These are phyloP conservation scores for Cucurbitaria berberidis DNA, from an alignment of 2,329 filamentous ascomycete genomes.

Conservation along the genomic window DNA sequence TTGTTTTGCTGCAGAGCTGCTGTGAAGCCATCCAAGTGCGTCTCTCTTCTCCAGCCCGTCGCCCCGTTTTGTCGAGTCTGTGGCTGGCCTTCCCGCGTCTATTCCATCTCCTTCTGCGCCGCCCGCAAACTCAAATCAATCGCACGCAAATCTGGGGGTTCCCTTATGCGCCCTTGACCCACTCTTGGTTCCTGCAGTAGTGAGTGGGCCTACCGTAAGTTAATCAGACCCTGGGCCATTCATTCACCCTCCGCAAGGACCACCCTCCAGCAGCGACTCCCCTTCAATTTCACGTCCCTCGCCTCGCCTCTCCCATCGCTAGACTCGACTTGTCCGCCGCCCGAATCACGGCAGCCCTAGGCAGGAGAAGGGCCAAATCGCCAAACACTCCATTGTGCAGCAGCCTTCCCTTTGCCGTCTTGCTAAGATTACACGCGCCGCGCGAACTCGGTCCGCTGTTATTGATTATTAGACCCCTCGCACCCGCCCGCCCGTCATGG, in stretches of 20 bases:
- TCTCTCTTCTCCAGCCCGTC: neutral
- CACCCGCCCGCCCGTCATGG: conserved; percentile 35
- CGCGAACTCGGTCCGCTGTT: conserved; percentile 13
- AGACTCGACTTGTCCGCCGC: too few species aligned
- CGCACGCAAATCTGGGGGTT: conserved; percentile 11
- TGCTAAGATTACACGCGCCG: conserved; percentile 35
- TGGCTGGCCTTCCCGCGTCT: neutral
- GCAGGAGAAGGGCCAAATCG: conserved; percentile 15
- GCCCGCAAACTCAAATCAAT: neutral
- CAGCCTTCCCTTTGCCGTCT: conserved; percentile 29
- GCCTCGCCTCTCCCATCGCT: too few species aligned
- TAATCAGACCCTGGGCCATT: conserved; percentile 24
- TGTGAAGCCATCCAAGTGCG: neutral
- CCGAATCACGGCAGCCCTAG: too few species aligned
- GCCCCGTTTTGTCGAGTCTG: neutral
- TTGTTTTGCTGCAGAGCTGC: neutral
- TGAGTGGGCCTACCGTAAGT: conserved; percentile 12
- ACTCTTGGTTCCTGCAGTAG: conserved; percentile 27
- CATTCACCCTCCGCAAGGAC: conserved; percentile 18
- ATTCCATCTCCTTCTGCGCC: neutral
- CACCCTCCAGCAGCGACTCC: conserved; percentile 8
- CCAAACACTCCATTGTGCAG: conserved; percentile 21
- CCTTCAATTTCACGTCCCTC: conserved; percentile 19
- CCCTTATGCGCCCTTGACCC: conserved; percentile 5
- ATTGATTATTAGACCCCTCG: conserved; percentile 35